Conservation (phyloP, 1,284 basidiomycete genomes). For the Cryptococcus hybrid region DNA sequence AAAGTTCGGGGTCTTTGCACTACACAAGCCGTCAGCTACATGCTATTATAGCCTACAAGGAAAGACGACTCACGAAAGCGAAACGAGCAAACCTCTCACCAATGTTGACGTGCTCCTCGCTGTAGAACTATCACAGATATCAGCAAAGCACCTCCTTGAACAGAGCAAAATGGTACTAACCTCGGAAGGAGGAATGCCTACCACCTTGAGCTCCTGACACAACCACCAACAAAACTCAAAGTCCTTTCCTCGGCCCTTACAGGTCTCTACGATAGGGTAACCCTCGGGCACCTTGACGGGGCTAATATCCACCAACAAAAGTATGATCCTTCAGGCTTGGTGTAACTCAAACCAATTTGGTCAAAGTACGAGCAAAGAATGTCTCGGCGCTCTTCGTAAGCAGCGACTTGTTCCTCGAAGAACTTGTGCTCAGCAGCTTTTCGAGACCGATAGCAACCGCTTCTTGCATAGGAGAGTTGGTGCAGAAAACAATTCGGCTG, state of each 20-base stretch:
- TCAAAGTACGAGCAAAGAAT: constrained; percentile 78
- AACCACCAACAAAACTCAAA: constrained; percentile 93
- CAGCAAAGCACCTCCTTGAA: neutral
- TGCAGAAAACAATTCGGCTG: constrained; percentile 93
- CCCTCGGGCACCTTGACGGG: constrained; percentile 70
- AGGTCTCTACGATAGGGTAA: constrained; percentile 74
- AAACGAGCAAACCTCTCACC: constrained; percentile 85
- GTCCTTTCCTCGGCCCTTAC: constrained; percentile 79
- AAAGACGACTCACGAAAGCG: constrained; percentile 59
- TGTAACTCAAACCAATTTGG: constrained; percentile 79
- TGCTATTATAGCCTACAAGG: neutral
- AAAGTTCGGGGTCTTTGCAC: constrained; percentile 84
- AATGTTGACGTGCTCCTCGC: constrained; percentile 73
- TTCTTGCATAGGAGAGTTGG: constrained; percentile 88
- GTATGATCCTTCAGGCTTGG: constrained; percentile 82
- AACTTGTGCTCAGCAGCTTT: constrained; percentile 68
- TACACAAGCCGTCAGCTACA: constrained; percentile 7
- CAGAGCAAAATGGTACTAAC: constrained; percentile 46
- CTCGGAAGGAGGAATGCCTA: constrained; percentile 90
- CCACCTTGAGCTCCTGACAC: constrained; percentile 81
- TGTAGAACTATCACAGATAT: constrained; percentile 68
- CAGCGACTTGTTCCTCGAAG: constrained; percentile 71
- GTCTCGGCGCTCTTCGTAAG: constrained; percentile 78
- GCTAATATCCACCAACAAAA: constrained; percentile 89
- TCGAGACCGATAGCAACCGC: constrained; percentile 84